Base-by-base conservation (phyloP, 257 asterid species). In the Pogostemon cablin region DNA sequence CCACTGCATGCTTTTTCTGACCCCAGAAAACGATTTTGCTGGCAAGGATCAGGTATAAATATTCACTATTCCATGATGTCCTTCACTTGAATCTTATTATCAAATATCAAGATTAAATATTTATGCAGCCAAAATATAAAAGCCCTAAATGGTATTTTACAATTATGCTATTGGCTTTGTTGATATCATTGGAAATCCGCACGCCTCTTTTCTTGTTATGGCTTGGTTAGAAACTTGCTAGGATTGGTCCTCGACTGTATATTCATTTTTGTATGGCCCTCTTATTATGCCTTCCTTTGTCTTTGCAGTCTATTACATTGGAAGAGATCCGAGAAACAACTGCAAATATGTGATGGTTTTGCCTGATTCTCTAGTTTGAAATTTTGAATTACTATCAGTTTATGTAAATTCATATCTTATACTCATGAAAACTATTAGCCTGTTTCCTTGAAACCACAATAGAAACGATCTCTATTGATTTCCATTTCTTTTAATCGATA, bases 1-100 rank as follows among this genome's bases (percentile, higher is more conserved):
- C 78, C 98, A 92, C 84, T 92, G 98, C 86, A 92, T 92, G 98
- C 96, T 92, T 70, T 92, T 92, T 54, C 92, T 89, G 32, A 92
- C 95, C 54, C 81, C 96, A 35, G 96, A 92, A 9, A 92, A 92
- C 20, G 98, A 89, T 78, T 92, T 92, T 84, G 98, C 98, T 41
- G 98, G 98, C 63, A 71, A 86, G 68, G 96, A 89, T 10, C 98
- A 89, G 96, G 98, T 92, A 82, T 25, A 42, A 41, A n/a, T 44
- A 3, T 69, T 53, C 47, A 67, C 17, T 15, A 15, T 15, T 15
- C 17, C 17, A 3, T 40, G 35, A 75, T 68, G 54, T 32, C 42
- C 53, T 67, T 70, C 53, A 43, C 9, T 61, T 32, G 4, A 6
- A 11, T 42, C 44, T n/a, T 61, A 1, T 52, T 52, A 35, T 2